Conservation (phyloP, 768 basidiomycete genomes). For the Boletus subcaerulescens region DNA sequence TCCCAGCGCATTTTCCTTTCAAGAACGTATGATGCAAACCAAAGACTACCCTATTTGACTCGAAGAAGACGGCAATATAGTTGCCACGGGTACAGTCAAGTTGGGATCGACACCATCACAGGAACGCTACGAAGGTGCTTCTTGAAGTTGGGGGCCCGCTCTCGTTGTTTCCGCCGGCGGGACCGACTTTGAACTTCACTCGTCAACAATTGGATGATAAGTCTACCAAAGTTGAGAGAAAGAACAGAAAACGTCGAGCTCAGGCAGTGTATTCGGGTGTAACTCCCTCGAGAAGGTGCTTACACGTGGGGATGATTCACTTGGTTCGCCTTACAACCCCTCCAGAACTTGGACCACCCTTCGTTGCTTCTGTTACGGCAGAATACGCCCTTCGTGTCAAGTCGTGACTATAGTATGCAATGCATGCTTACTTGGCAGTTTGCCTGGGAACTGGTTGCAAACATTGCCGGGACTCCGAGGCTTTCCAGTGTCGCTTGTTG, state of each 20-base stretch:
- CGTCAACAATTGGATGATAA: neutral
- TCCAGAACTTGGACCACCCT: slow-evolving; percentile 67
- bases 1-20: too few species aligned
- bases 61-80: neutral
- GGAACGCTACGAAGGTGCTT: slow-evolving; percentile 13
- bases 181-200: neutral
- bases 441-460: slow-evolving; percentile 43
- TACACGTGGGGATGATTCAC: slow-evolving; percentile 2
- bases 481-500: slow-evolving; percentile 66
- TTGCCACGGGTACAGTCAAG: neutral
- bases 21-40: neutral
- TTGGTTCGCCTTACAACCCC: slow-evolving; percentile 36
- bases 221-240: neutral
- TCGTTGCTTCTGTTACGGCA: slow-evolving; percentile 56
- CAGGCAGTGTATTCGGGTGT: neutral
- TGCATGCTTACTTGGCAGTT: slow-evolving; percentile 54
- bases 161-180: slow-evolving; percentile 3
- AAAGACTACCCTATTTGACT: neutral
- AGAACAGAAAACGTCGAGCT: neutral
- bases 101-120: slow-evolving; percentile 10
- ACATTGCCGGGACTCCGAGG: slow-evolving; percentile 71
- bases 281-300: neutral
- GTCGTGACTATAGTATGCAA: neutral
- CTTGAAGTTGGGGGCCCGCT: slow-evolving; percentile 1
- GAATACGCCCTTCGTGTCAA: neutral